Conservation (phyloP, 495 filamentous ascomycete genomes). For the Eremomyces bilateralis region DNA sequence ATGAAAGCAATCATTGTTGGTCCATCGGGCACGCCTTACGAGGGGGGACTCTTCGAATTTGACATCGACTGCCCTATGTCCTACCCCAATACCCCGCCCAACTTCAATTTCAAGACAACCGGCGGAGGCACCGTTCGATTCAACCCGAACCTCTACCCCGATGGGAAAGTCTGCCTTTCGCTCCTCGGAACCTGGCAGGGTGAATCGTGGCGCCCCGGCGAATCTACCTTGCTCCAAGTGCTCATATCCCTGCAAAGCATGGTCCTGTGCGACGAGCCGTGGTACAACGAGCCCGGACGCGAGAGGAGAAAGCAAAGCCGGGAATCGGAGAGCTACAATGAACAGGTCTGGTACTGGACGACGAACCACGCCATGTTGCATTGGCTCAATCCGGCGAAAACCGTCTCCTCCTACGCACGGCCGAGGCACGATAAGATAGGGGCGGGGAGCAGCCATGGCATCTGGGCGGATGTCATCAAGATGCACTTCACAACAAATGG, state of each 20-base stretch:
- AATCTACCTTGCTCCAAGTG: conserved; percentile 34
- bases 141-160: conserved; percentile 37
- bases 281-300: conserved; percentile 34
- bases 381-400: conserved; percentile 49
- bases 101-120: conserved; percentile 28
- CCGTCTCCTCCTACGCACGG: conserved; percentile 72
- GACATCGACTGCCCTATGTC: conserved; percentile 26
- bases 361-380: conserved; percentile 24
- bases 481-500: no score
- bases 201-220: conserved; percentile 27
- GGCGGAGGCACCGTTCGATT: conserved; percentile 24
- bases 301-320: conserved; percentile 13
- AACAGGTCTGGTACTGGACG: conserved; percentile 18
- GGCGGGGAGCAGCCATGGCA: no score
- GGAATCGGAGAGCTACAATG: conserved; percentile 19
- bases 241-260: conserved; percentile 40
- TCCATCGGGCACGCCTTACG: conserved; percentile 34
- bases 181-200: conserved; percentile 38
- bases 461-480: no score
- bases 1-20: conserved; percentile 38
- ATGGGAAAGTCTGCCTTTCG: conserved; percentile 37
- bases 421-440: no score
- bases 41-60: conserved; percentile 39
- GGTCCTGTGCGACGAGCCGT: conserved; percentile 35
- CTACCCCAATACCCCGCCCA: conserved; percentile 29